Conservation (phyloP, 306 rosid genomes). For the Quercus engelmannii region DNA sequence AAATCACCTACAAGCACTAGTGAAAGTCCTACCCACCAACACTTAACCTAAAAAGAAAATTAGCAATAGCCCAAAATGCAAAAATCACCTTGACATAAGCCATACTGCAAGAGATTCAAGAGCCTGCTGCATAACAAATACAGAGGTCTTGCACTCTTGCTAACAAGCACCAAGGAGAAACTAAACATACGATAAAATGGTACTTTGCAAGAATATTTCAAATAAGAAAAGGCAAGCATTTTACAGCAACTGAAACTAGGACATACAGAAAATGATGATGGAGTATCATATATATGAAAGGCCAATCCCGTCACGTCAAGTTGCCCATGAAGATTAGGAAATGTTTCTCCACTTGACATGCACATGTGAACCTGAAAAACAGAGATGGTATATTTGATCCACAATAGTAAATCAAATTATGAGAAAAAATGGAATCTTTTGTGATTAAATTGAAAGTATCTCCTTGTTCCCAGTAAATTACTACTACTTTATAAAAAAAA, state of each 20-base stretch:
- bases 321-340: constrained; percentile 90
- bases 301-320: constrained; percentile 78
- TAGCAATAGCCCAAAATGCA: background rate
- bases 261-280: constrained; percentile 87
- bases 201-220: background rate
- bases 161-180: background rate
- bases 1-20: background rate
- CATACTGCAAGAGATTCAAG: background rate
- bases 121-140: background rate
- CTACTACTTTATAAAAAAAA: too few relatives aligned
- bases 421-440: background rate
- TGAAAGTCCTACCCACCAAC: background rate
- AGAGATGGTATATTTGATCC: constrained; percentile 5
- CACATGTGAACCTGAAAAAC: constrained; percentile 78
- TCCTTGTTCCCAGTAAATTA: too few relatives aligned
- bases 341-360: constrained; percentile 83
- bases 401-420: background rate
- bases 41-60: background rate
- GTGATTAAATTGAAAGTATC: background rate
- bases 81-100: background rate
- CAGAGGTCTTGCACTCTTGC: background rate
- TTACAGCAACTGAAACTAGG: constrained; percentile 15
- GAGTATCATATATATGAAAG: constrained; percentile 71
- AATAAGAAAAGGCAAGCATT: constrained; percentile 5
- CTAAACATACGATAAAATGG: background rate